Evolutionary conservation across 768 basidiomycete genomes (phyloP).

Genomic region (Boletus barrowsii): DNA sequence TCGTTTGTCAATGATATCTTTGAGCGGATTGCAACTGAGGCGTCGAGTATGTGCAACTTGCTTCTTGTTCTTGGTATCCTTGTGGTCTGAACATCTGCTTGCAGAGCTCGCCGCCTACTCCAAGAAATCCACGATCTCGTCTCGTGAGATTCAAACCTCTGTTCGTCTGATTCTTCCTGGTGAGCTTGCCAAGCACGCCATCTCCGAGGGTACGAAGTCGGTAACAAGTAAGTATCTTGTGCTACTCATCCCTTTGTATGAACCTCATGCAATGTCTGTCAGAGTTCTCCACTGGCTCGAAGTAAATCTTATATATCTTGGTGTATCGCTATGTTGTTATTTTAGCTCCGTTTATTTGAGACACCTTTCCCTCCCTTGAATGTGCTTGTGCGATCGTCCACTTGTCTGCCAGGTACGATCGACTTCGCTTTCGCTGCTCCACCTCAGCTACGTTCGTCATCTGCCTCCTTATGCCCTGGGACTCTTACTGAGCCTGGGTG

Average conservation of each 20-base stretch:
- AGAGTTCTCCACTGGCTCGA: constrained; percentile 63
- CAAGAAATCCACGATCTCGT: constrained; percentile 90
- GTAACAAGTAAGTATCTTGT: constrained; percentile 54
- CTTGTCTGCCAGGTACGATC: not conserved
- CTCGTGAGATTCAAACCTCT: constrained; percentile 83
- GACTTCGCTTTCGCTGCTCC: not conserved
- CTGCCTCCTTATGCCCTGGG: too few species aligned
- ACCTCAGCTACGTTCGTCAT: too few species aligned
- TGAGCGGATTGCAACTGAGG: constrained; percentile 74
- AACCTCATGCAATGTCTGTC: constrained; percentile 12
- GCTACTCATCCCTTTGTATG: not conserved
- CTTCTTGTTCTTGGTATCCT: not conserved
- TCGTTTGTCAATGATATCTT: constrained; percentile 86
- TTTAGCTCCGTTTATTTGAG: constrained; percentile 32
- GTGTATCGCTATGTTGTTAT: constrained; percentile 35
- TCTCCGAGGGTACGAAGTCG: constrained; percentile 79
- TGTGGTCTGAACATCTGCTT: not conserved
- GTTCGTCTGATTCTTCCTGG: constrained; percentile 83
- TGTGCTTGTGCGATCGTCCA: not conserved
- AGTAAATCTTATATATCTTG: constrained; percentile 36
- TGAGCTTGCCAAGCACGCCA: constrained; percentile 85
- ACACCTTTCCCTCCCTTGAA: constrained; percentile 21
- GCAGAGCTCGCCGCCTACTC: constrained; percentile 82
- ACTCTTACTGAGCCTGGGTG: too few species aligned
- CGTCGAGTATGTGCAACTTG: constrained; percentile 50